Percentiles rank a stretch among this genome's conserved stretches.
These are phyloP conservation scores for Apophysomyces elegans DNA, from an alignment of 371 early-diverging fungal species.

Conservation along the genomic window DNA sequence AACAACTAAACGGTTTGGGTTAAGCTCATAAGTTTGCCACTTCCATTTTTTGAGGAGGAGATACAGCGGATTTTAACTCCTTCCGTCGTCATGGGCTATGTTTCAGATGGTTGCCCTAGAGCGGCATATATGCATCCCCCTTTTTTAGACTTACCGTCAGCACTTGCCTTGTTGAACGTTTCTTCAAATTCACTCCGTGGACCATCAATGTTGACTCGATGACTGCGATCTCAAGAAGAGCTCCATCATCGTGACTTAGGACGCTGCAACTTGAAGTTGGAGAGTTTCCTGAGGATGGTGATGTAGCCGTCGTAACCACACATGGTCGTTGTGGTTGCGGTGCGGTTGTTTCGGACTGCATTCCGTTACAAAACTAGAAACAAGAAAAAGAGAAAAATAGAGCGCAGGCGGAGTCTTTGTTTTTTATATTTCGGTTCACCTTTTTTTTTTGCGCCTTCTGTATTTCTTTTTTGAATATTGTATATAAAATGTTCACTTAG, in stretches of 20 bases:
- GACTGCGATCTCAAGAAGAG: slow-evolving; percentile 32
- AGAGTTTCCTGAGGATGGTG: slow-evolving; percentile 12
- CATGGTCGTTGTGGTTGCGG: background rate
- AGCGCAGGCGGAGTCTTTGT: slow-evolving; percentile 3
- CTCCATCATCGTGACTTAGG: slow-evolving; percentile 22
- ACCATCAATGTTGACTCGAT: slow-evolving; percentile 32
- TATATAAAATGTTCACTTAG: background rate
- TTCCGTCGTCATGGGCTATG: slow-evolving; percentile 5
- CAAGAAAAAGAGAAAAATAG: background rate
- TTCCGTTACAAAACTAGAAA: background rate
- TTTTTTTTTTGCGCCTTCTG: too few relatives aligned
- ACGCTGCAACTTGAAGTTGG: slow-evolving; percentile 16
- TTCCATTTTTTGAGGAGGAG: slow-evolving; percentile 1
- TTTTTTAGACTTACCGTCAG: slow-evolving; percentile 9
- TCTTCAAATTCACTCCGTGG: slow-evolving; percentile 17
- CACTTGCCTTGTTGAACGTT: slow-evolving; percentile 13
- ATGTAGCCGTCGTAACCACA: background rate
- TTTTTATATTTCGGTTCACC: background rate
- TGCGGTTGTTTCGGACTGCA: background rate
- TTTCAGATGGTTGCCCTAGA: background rate
- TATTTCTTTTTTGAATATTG: too few relatives aligned
- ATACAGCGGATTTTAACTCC: slow-evolving; percentile 3
- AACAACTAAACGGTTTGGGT: slow-evolving; percentile 34
- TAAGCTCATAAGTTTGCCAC: background rate
- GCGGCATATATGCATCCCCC: slow-evolving; percentile 4